Base-by-base conservation (phyloP, 208 protist genomes). In the Tetramitus jugosus region DNA sequence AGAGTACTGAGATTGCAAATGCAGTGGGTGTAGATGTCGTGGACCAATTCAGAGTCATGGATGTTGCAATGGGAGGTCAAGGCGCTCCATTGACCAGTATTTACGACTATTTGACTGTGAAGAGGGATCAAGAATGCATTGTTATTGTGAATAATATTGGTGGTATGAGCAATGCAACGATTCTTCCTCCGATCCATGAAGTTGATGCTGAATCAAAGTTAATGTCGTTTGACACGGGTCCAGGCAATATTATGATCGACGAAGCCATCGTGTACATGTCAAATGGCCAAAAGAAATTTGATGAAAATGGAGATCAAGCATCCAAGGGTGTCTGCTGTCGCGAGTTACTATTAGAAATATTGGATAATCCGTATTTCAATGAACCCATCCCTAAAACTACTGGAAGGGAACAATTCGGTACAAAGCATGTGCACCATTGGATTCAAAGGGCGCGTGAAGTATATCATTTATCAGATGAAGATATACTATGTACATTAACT, bases 61-160 rank as follows among this genome's bases (percentile, higher is more conserved):
- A 77, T 29, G 74, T 77, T 31, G 74, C 74, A n/a, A 17, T 77
- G 40, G 74, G 74, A n/a, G 74, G 74, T 13, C 20, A 45, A 56
- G 74, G 74, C 8, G 74, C 74, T 56, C 74, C 74, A 37, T 35
- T 77, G 17, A 62, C 64, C 1, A 31, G 45, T 13, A 42, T 64
- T 1, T 64, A 17, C 13, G 23, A 7, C 8, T 52, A 52, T 52
- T 52, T 20, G 6, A 52, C 6, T 52, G 6, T 14, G 14, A 52
- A 52, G 14, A 52, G 45, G 14, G 14, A 20, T 52, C 8, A 20
- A 6, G 14, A 20, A 52, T 52, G 45, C 6, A 52, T 52, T 52
- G 6, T 52, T 20, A 6, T 52, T 20, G 45, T 62, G n/a, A 53
- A 62, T 10, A 62, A 62, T 62, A 62, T 62, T 62, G 56, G 56